Conservation (phyloP, 2,329 filamentous ascomycete genomes). For the Paracoccidioides lutzii region DNA sequence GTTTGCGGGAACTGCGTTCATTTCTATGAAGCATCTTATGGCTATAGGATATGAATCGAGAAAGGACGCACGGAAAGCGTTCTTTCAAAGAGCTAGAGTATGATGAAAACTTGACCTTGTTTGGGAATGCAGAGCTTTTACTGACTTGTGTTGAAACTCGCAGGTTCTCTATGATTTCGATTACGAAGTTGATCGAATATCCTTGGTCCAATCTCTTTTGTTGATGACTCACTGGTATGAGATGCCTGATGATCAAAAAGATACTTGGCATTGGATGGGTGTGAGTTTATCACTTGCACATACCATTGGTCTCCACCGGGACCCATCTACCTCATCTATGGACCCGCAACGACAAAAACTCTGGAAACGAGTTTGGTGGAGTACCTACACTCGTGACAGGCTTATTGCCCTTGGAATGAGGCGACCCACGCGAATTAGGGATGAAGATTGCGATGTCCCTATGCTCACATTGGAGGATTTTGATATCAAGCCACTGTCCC, state of each 20-base stretch:
- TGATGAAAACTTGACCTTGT: slow-evolving; percentile 22
- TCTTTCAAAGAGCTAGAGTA: slow-evolving; percentile 79
- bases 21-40: slow-evolving; percentile 64
- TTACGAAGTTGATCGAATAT: slow-evolving; percentile 79
- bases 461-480: slow-evolving; percentile 81
- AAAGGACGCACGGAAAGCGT: slow-evolving; percentile 72
- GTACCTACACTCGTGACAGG: slow-evolving; percentile 87
- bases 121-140: not conserved
- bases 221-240: slow-evolving; percentile 98
- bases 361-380: slow-evolving; percentile 98
- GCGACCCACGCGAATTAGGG: slow-evolving; percentile 80
- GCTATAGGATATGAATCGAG: slow-evolving; percentile 65
- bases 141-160: slow-evolving; percentile 10
- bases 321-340: slow-evolving; percentile 68
- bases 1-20: slow-evolving; percentile 82
- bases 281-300: slow-evolving; percentile 86
- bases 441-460: slow-evolving; percentile 84
- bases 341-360: slow-evolving; percentile 59
- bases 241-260: slow-evolving; percentile 90
- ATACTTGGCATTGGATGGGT: slow-evolving; percentile 98
- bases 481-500: slow-evolving; percentile 56
- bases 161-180: slow-evolving; percentile 88
- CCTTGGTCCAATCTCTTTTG: slow-evolving; percentile 74
- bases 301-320: slow-evolving; percentile 83
- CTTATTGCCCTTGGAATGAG: slow-evolving; percentile 89